These are phyloP conservation scores for Dentiscutata heterogama DNA, from an alignment of 371 early-diverging fungal species.

Conservation along the genomic window DNA sequence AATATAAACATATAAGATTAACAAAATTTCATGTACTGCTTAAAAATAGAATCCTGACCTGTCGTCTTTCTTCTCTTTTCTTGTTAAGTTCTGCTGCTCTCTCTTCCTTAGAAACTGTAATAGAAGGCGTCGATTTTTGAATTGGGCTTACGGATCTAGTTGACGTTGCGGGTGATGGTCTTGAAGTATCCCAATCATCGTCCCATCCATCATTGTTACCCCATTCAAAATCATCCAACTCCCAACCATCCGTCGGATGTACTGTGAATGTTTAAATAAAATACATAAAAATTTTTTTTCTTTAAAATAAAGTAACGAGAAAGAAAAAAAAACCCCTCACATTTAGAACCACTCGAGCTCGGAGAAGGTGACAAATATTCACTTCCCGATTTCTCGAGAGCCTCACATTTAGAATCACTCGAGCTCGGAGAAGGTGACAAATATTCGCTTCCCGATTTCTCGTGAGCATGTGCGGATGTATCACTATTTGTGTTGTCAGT, in stretches of 20 bases:
- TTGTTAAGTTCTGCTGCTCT: constrained; percentile 48
- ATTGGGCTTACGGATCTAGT: constrained; percentile 7
- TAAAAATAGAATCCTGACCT: constrained; percentile 33
- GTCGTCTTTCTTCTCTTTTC: constrained; percentile 54
- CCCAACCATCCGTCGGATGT: constrained; percentile 54
- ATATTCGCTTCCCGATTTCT: no score
- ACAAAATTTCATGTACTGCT: neutral
- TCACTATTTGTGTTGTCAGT: neutral
- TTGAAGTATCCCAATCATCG: constrained; percentile 40
- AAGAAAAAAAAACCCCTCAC: neutral
- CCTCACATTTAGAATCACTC: constrained; percentile 1
- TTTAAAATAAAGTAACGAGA: neutral
- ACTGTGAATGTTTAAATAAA: neutral
- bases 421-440: neutral
- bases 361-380: neutral
- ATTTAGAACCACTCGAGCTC: constrained; percentile 4
- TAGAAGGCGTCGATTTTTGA: neutral
- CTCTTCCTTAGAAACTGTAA: constrained; percentile 47
- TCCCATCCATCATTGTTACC: constrained; percentile 60
- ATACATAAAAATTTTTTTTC: neutral
- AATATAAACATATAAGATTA: neutral
- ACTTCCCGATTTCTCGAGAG: no score
- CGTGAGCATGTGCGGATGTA: neutral
- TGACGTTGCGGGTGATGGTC: constrained; percentile 1
- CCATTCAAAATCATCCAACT: constrained; percentile 54